Conservation (phyloP, 2,329 filamentous ascomycete genomes). For the Cercospora sesami region DNA sequence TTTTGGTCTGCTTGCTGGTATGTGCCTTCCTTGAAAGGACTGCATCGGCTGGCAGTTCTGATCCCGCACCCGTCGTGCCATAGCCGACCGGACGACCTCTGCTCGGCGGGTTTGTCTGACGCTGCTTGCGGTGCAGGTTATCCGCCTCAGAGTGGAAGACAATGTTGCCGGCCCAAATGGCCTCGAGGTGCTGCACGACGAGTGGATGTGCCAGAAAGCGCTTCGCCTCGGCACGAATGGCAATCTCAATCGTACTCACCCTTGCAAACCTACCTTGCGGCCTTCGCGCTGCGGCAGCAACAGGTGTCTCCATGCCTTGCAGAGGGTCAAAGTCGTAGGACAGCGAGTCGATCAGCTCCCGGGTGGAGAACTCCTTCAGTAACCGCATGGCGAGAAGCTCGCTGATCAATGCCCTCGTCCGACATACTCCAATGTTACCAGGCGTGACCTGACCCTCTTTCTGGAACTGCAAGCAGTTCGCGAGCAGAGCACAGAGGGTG, state of each 20-base stretch:
- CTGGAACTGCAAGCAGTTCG: slow-evolving; percentile 88
- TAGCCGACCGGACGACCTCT: slow-evolving; percentile 38
- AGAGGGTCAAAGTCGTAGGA: slow-evolving; percentile 95
- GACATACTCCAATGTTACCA: slow-evolving; percentile 79
- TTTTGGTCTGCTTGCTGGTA: slow-evolving; percentile 26
- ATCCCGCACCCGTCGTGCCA: slow-evolving; percentile 40
- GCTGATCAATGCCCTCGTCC: slow-evolving; percentile 82
- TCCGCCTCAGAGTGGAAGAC: slow-evolving; percentile 91
- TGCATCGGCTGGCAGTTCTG: slow-evolving; percentile 35
- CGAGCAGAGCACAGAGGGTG: slow-evolving; percentile 85
- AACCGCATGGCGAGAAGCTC: slow-evolving; percentile 88
- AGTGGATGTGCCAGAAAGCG: slow-evolving; percentile 88
- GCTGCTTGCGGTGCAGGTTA: slow-evolving; percentile 68
- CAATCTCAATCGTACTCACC: slow-evolving; percentile 88
- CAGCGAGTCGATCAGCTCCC: slow-evolving; percentile 88
- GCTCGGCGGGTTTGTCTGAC: slow-evolving; percentile 36
- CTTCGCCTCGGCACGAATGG: slow-evolving; percentile 89
- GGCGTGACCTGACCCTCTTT: slow-evolving; percentile 83
- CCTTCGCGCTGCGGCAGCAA: slow-evolving; percentile 46
- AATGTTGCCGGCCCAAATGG: slow-evolving; percentile 94
- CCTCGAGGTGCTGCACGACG: slow-evolving; percentile 91
- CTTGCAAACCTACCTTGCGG: slow-evolving; percentile 63
- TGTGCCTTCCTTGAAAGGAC: slow-evolving; percentile 34
- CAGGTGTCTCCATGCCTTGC: slow-evolving; percentile 67
- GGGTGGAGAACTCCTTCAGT: slow-evolving; percentile 82